A percentile compares a stretch with the other conserved stretches of the same genome.
phyloP scores from a whole-genome alignment of 75 land plant species.

The Pinus albicaulis region DNA sequence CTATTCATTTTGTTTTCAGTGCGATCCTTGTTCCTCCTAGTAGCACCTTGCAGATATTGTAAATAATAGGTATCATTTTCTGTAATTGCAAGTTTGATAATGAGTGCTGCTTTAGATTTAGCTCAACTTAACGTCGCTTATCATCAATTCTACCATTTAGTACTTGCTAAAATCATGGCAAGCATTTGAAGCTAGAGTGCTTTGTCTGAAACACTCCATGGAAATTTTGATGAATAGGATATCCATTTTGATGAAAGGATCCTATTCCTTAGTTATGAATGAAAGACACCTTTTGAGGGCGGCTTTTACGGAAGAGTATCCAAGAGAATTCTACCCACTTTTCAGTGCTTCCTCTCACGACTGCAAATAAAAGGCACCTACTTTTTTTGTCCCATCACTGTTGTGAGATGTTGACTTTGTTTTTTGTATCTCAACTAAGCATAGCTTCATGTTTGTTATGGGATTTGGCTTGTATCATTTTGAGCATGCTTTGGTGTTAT shows the following conservation, averaged over 20 bases:
- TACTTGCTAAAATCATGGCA: too few relatives aligned
- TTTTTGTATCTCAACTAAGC: background rate
- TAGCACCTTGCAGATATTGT: too few relatives aligned
- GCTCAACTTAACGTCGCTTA: too few relatives aligned
- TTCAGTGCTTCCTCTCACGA: background rate
- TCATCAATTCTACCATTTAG: too few relatives aligned
- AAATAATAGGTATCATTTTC: too few relatives aligned
- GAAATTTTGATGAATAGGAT: background rate
- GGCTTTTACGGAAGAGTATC: background rate
- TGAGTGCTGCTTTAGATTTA: too few relatives aligned
- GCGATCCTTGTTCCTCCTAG: too few relatives aligned
- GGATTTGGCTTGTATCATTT: too few relatives aligned
- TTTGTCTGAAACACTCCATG: background rate
- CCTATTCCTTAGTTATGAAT: background rate
- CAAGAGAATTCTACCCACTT: background rate
- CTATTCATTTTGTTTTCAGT: too few relatives aligned
- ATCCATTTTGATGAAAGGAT: background rate
- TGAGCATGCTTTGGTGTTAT: too few relatives aligned
- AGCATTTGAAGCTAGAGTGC: background rate
- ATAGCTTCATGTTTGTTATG: background rate
- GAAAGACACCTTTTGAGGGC: background rate
- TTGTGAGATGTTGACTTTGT: background rate
- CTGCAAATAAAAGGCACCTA: background rate
- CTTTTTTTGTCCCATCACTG: background rate
- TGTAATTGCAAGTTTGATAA: too few relatives aligned